Evolutionary conservation across 2,329 filamentous ascomycete genomes (phyloP).

Genomic region (Colletotrichum sansevieriae): DNA sequence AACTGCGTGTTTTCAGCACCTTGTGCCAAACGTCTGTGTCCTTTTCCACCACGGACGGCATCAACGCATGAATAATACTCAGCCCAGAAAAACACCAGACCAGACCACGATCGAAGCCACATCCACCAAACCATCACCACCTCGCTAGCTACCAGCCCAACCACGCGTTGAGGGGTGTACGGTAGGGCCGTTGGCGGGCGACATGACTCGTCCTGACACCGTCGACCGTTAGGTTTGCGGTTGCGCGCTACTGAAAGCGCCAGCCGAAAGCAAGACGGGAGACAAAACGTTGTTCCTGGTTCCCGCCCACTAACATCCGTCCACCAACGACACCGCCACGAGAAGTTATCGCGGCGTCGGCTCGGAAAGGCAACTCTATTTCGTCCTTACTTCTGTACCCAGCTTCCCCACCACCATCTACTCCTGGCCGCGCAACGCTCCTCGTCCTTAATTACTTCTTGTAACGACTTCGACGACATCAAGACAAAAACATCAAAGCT

Average conservation of each 20-base stretch:
- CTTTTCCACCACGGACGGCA: background rate
- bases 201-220: conserved; percentile 39
- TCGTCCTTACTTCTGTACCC: conserved; percentile 28
- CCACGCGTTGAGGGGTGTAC: conserved; percentile 18
- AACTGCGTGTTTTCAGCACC: background rate
- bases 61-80: conserved; percentile 12
- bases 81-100: conserved; percentile 20
- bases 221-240: conserved; percentile 34
- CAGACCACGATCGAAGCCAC: conserved; percentile 33
- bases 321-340: background rate
- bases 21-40: conserved; percentile 9
- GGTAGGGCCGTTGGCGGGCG: conserved; percentile 21
- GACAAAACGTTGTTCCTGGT: conserved; percentile 20
- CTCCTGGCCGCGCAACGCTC: conserved; percentile 23
- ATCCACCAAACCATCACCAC: conserved; percentile 15
- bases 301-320: conserved; percentile 17
- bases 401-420: conserved; percentile 9
- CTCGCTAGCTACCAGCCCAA: background rate
- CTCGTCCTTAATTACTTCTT: conserved; percentile 26
- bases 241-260: conserved; percentile 35
- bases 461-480: conserved; percentile 1
- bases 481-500: conserved; percentile 17
- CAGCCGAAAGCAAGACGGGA: conserved; percentile 17
- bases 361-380: conserved; percentile 21
- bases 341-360: conserved; percentile 3